These are phyloP conservation scores for Gentiana macrophylla DNA, from an alignment of 257 asterid genomes.

Conservation along the genomic window DNA sequence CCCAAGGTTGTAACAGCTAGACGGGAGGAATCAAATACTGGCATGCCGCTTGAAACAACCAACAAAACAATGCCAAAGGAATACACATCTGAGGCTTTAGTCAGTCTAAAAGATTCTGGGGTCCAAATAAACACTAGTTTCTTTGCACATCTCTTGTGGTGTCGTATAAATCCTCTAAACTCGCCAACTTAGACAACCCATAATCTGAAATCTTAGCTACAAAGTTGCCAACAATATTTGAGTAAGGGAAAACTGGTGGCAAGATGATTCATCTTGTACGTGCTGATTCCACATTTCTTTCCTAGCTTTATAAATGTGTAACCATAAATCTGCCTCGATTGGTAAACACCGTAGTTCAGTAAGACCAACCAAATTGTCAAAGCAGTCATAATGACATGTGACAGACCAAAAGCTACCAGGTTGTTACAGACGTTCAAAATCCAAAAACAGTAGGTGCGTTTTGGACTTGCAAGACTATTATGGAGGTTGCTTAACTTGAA, in stretches of 20 bases:
- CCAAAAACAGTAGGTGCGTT: constrained; percentile 1
- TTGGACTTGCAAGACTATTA: constrained; percentile 5
- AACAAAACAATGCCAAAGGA: too few species aligned
- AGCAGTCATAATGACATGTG: background rate
- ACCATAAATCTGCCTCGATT: background rate
- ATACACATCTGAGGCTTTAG: too few species aligned
- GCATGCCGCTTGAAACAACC: too few species aligned
- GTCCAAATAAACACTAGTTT: too few species aligned
- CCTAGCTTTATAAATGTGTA: background rate
- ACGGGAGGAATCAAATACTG: too few species aligned
- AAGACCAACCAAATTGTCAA: background rate
- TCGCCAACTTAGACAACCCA: too few species aligned
- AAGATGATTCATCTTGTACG: background rate
- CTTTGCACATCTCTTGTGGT: too few species aligned
- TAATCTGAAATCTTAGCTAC: constrained; percentile 11
- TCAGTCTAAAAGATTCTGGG: too few species aligned
- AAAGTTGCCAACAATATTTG: constrained; percentile 5
- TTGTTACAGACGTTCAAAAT: background rate
- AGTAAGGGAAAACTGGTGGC: constrained; percentile 3
- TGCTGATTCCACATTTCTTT: background rate
- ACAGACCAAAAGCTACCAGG: background rate
- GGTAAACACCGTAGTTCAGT: background rate
- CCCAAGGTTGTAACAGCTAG: too few species aligned
- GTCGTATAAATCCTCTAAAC: too few species aligned
- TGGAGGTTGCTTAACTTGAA: constrained; percentile 9